Percentiles rank a stretch among this genome's conserved stretches.
These are phyloP conservation scores for Cardamine occulta DNA, from an alignment of 345 rosid genomes.

Conservation along the genomic window DNA sequence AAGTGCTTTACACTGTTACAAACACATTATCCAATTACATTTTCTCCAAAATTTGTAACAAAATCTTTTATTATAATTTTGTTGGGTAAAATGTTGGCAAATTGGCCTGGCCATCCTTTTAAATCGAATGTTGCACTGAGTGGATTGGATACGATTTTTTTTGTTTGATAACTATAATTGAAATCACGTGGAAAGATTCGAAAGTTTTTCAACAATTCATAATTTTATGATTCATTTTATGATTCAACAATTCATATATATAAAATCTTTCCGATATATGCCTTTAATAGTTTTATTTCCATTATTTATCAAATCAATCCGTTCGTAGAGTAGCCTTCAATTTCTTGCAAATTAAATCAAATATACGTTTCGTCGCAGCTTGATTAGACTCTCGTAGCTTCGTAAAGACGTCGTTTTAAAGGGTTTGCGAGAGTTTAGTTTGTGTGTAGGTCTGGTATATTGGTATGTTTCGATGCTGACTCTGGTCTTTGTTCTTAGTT, in stretches of 20 bases:
- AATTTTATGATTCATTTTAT: background rate
- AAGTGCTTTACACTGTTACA: conserved; percentile 22
- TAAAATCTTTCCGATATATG: background rate
- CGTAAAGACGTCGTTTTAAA: no score
- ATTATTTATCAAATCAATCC: no score
- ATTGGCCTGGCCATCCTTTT: conserved; percentile 4
- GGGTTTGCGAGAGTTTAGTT: no score
- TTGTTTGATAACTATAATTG: background rate
- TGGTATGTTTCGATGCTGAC: no score
- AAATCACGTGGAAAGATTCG: background rate
- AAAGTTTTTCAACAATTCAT: background rate
- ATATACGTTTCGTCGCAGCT: no score
- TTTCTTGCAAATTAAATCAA: no score
- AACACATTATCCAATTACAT: conserved; percentile 17
- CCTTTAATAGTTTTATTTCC: background rate
- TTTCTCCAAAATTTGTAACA: background rate
- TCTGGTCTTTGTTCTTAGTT: no score
- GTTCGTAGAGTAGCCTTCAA: no score
- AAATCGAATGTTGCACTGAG: conserved; percentile 6
- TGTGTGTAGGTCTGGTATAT: no score
- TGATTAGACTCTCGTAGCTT: no score
- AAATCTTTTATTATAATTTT: conserved; percentile 4
- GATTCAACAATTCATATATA: background rate
- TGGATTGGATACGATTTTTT: background rate
- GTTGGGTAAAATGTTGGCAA: conserved; percentile 22